Conservation (phyloP, 1,139 yeast genomes). For the Kodamaea alishanica region DNA sequence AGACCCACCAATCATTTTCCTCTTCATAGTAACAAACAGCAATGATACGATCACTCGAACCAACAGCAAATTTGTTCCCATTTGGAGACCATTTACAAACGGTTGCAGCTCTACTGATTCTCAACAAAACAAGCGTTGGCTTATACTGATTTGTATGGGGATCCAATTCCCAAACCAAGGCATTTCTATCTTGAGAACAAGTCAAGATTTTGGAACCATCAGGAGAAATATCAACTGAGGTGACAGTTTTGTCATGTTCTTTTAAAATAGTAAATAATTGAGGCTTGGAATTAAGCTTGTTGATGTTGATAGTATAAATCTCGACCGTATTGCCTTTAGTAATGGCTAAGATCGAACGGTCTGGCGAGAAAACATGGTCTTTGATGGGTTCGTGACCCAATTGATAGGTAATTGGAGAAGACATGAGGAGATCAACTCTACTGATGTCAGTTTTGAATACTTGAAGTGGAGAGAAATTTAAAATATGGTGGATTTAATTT, state of each 20-base stretch:
- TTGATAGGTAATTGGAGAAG: constrained; percentile 44
- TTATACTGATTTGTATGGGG: constrained; percentile 50
- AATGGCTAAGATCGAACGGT: constrained; percentile 66
- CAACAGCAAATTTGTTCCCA: constrained; percentile 93
- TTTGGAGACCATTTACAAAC: constrained; percentile 91
- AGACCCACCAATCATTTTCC: constrained; percentile 99
- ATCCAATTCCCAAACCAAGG: constrained; percentile 87
- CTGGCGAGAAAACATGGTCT: constrained; percentile 83
- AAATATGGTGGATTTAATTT: background rate
- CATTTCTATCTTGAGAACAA: constrained; percentile 97
- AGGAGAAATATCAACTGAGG: constrained; percentile 87
- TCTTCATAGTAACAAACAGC: constrained; percentile 95
- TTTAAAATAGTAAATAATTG: constrained; percentile 57
- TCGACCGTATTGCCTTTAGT: constrained; percentile 78
- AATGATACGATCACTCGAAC: constrained; percentile 89
- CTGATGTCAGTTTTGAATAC: constrained; percentile 15
- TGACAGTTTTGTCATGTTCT: constrained; percentile 92
- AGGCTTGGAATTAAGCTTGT: constrained; percentile 32
- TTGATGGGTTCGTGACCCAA: constrained; percentile 84
- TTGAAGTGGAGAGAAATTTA: no score
- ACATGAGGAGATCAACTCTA: constrained; percentile 38
- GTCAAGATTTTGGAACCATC: constrained; percentile 86
- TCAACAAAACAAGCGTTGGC: constrained; percentile 87
- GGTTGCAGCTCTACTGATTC: constrained; percentile 94
- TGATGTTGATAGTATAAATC: constrained; percentile 54